Base-by-base conservation (phyloP, 1,284 basidiomycete species). In the Ceratobasidium sp. region DNA sequence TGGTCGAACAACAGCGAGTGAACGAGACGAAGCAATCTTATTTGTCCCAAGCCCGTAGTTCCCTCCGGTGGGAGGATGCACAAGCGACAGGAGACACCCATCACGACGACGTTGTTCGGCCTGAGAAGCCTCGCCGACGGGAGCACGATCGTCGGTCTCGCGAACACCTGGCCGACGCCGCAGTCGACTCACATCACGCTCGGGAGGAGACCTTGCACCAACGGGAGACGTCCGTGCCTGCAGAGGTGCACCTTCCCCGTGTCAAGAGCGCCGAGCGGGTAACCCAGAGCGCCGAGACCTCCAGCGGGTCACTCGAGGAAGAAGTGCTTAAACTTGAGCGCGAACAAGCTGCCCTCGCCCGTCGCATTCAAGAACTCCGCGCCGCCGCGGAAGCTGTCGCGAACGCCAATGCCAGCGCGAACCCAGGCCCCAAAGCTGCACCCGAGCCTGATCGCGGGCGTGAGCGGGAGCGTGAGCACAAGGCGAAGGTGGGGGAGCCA, bases 301-400 rank as follows among this genome's bases (percentile, higher is more conserved):
- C 61, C n/a, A 23, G 28, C 10, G 46, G 33, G 4, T 75, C 62
- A 4, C 23, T 66, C 15, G 44, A 48, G 15, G 73, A 75, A 23
- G 61, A 75, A 17, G 33, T 65, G 15, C 48, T 75, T 17, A 75
- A 56, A 48, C 73, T 75, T 23, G 73, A 75, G 40, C 61, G 61
- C 28, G 74, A 76, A 48, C 64, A 76, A 26, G 74, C 74, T 10
- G 38, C 50, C 23, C 28, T 76, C 20, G 52, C 64, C 33, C 64
- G 74, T 48, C 74, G 74, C 20, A 56, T 76, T 20, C 74, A 76
- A 38, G 74, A 76, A 26, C 54, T 76, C 12, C 74, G 64, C 10
- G 64, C 64, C n/a, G 74, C 70, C 57, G 70, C 70, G 9, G 70
- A 73, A 46, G 70, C 57, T 17, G 50, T 50, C 28, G 50, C 50